phyloP scores from a whole-genome alignment of 306 rosid genomes.

The Inga laurina region DNA sequence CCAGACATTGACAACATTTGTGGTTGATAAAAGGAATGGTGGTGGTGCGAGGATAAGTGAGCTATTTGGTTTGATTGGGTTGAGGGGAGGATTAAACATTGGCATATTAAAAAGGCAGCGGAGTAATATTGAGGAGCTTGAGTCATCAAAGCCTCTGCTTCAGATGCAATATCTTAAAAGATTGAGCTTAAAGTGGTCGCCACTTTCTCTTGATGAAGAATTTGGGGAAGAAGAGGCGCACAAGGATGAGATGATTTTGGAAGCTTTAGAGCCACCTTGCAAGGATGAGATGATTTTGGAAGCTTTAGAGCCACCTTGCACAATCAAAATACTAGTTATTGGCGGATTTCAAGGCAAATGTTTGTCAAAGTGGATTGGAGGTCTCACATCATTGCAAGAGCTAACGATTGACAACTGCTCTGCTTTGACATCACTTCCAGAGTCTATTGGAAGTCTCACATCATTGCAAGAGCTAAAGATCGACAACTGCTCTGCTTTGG shows the following conservation, averaged over 20 bases:
- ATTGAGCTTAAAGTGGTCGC: too few species aligned
- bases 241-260: not conserved
- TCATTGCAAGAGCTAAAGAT: fast-evolving
- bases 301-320: not conserved
- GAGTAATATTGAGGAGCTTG: not conserved
- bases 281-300: not conserved
- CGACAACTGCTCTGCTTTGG: fast-evolving
- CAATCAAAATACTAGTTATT: not conserved
- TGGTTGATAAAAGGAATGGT: too few species aligned
- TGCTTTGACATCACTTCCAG: too few species aligned
- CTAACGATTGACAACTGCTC: too few species aligned
- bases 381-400: too few species aligned
- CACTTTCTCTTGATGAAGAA: too few species aligned
- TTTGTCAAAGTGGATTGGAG: not conserved
- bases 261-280: not conserved
- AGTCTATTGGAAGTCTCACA: not conserved
- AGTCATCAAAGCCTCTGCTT: not conserved
- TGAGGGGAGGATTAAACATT: too few species aligned
- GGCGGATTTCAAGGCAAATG: not conserved
- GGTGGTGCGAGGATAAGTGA: not conserved
- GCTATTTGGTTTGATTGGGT: fast-evolving
- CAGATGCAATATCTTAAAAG: not conserved
- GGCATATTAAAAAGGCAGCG: not conserved
- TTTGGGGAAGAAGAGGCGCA: too few species aligned
- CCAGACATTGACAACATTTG: not conserved